Percentiles rank a stretch among this genome's conserved stretches.
These are phyloP conservation scores for Erigeron philadelphicus DNA, from an alignment of 140 eudicot species.

Conservation along the genomic window DNA sequence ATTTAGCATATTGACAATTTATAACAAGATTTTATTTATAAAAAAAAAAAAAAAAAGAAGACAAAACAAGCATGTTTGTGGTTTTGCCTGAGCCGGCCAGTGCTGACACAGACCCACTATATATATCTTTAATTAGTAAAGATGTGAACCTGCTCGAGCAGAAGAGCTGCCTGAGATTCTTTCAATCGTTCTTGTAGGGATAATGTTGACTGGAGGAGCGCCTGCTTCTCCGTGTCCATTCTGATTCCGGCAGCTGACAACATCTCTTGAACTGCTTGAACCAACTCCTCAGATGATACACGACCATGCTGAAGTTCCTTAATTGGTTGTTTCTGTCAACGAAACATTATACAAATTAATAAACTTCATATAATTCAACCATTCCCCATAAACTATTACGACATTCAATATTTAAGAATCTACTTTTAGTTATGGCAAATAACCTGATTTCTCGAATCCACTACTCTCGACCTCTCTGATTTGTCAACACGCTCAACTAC, in stretches of 20 bases:
- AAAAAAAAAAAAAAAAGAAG: not conserved
- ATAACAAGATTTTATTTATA: not conserved
- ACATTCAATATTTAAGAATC: not conserved
- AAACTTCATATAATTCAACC: constrained; percentile 7
- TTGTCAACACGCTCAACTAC: constrained; percentile 29
- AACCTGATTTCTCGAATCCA: constrained; percentile 48
- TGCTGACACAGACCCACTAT: not conserved
- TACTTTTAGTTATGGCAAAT: not conserved
- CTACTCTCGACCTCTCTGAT: constrained; percentile 46
- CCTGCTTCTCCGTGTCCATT: constrained; percentile 84
- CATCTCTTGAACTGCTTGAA: constrained; percentile 99
- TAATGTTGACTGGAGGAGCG: constrained; percentile 66
- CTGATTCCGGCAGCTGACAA: constrained; percentile 87
- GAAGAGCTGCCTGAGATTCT: constrained; percentile 83
- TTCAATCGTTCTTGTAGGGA: constrained; percentile 81
- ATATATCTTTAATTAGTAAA: not conserved
- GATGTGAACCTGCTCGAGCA: constrained; percentile 81
- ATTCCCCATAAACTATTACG: not conserved
- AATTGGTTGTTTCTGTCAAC: constrained; percentile 44
- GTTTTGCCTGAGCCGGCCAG: not conserved
- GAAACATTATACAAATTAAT: not conserved
- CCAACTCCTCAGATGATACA: constrained; percentile 85
- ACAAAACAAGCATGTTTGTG: not conserved
- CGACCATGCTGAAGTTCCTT: constrained; percentile 81
- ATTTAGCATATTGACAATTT: not conserved